These are phyloP conservation scores for Musa balbisiana DNA, from an alignment of 202 grass and related monocot species.

Conservation along the genomic window DNA sequence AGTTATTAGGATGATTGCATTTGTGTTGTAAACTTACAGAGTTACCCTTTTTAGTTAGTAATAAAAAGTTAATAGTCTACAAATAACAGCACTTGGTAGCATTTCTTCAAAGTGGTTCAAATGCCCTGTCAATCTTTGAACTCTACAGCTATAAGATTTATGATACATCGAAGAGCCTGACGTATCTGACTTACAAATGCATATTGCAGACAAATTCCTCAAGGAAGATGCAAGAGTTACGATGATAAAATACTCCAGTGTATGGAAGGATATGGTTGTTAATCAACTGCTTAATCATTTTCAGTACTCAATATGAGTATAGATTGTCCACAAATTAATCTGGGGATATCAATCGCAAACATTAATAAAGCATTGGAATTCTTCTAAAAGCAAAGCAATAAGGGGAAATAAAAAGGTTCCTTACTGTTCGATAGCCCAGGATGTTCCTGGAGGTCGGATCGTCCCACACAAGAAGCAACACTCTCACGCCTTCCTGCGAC, in stretches of 20 bases:
- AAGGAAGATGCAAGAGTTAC: neutral
- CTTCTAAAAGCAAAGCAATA: neutral
- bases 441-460: conserved; percentile 71
- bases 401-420: neutral
- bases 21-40: too few species aligned
- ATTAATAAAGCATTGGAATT: neutral
- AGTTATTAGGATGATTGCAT: neutral
- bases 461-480: conserved; percentile 83
- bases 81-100: too few species aligned
- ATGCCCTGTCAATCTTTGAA: neutral
- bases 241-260: neutral
- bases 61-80: too few species aligned
- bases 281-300: neutral
- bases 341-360: too few species aligned
- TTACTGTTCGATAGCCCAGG: conserved; percentile 47
- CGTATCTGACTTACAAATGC: neutral
- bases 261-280: neutral
- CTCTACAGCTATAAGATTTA: neutral
- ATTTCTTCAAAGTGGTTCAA: neutral
- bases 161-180: neutral
- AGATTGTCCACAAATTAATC: too few species aligned
- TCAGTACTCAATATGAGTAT: neutral
- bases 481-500: conserved; percentile 67
- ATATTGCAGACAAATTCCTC: neutral
- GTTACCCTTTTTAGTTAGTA: too few species aligned